phyloP scores from a whole-genome alignment of 2,329 filamentous ascomycete genomes.

The Ambrosiella cleistominuta region DNA sequence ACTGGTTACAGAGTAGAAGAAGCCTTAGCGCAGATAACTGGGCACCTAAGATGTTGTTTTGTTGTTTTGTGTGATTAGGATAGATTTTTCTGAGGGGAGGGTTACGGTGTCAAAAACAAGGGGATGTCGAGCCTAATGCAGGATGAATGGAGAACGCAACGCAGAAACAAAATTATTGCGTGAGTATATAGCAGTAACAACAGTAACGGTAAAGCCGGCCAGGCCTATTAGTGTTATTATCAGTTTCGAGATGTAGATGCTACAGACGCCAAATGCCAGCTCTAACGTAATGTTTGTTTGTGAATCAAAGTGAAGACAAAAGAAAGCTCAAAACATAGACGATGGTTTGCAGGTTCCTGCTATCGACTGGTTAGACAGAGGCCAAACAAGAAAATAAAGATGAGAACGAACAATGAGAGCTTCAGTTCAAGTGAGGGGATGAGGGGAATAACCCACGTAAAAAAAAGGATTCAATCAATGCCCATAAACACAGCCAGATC shows the following conservation, averaged over 20 bases:
- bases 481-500: neutral
- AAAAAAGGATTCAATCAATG: neutral
- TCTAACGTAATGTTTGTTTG: neutral
- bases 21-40: slow-evolving; percentile 3
- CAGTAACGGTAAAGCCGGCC: too few relatives aligned
- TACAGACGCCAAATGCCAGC: slow-evolving; percentile 7
- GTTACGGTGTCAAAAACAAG: slow-evolving; percentile 1
- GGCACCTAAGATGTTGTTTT: neutral
- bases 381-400: neutral
- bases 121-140: neutral
- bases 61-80: neutral
- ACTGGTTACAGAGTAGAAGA: slow-evolving; percentile 2
- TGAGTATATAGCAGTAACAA: neutral
- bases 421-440: neutral
- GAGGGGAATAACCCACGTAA: neutral
- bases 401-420: neutral
- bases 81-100: neutral
- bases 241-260: neutral
- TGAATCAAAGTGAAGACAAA: neutral
- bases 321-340: neutral
- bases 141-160: neutral
- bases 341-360: too few relatives aligned
- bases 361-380: too few relatives aligned
- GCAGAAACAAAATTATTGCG: neutral
- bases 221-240: neutral